Conservation (phyloP, 2,329 filamentous ascomycete species). For the Reticulascus tulasneorum region DNA sequence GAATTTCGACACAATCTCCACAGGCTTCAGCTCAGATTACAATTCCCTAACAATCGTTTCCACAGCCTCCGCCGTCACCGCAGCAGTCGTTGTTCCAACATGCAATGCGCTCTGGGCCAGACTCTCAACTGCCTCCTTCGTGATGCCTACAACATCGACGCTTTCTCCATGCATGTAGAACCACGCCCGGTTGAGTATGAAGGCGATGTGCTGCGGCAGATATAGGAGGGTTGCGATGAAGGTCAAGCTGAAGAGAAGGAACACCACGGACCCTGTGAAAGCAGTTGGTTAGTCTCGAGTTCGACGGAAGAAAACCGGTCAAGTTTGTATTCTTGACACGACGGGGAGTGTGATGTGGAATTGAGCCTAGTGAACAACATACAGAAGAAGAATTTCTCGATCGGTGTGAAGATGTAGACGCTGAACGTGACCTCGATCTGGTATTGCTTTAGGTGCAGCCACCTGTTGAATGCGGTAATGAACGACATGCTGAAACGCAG, state of each 20-base stretch:
- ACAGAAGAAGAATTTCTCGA: slow-evolving; percentile 98
- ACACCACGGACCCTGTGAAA: slow-evolving; percentile 77
- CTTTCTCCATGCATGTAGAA: slow-evolving; percentile 92
- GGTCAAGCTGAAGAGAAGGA: slow-evolving; percentile 83
- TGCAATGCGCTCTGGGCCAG: slow-evolving; percentile 28
- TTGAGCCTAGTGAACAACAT: slow-evolving; percentile 31
- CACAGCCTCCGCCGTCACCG: slow-evolving; percentile 11
- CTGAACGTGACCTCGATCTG: slow-evolving; percentile 97
- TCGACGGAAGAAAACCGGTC: neutral
- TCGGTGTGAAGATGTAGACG: slow-evolving; percentile 94
- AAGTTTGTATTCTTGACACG: neutral
- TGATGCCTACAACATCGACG: slow-evolving; percentile 45
- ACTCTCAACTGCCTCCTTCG: slow-evolving; percentile 32
- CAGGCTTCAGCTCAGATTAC: no score
- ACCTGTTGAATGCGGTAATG: slow-evolving; percentile 62
- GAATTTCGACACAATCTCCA: no score
- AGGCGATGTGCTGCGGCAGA: slow-evolving; percentile 83
- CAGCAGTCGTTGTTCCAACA: slow-evolving; percentile 7
- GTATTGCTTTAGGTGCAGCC: slow-evolving; percentile 93
- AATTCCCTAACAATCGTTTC: no score
- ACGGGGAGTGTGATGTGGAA: slow-evolving; percentile 1
- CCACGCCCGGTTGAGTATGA: slow-evolving; percentile 79
- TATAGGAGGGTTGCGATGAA: slow-evolving; percentile 86
- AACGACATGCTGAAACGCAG: slow-evolving; percentile 30
- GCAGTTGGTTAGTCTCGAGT: neutral